Percentiles rank a stretch among this genome's conserved stretches.
Evolutionary conservation across 192 early-diverging fungal species (phyloP).

Genomic region (Backusella circina): DNA sequence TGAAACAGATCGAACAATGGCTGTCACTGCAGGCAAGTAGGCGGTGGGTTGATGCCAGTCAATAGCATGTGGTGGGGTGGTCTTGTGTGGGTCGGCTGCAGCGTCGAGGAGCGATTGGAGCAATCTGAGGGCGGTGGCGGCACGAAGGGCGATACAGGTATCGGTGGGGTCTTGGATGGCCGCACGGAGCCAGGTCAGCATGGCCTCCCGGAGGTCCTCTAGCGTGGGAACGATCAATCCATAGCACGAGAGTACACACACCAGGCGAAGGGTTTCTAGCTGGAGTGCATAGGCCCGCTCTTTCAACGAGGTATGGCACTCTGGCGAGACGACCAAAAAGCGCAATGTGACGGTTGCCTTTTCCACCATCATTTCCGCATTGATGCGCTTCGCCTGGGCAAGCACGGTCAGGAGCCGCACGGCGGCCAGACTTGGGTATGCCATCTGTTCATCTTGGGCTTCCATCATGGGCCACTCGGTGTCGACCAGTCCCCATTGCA

Average conservation of each 20-base stretch:
- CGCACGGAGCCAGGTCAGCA: constrained; percentile 29
- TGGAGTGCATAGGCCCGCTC: constrained; percentile 30
- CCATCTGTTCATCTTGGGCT: background rate
- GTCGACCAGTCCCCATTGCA: constrained; percentile 28
- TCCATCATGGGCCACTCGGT: constrained; percentile 45
- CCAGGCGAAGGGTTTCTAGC: constrained; percentile 37
- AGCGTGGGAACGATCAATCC: constrained; percentile 50
- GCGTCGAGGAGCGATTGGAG: constrained; percentile 34
- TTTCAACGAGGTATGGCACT: background rate
- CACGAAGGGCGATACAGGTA: background rate
- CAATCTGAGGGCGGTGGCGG: constrained; percentile 26
- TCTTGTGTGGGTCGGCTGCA: constrained; percentile 43
- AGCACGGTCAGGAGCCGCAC: constrained; percentile 37
- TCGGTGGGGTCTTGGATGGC: background rate
- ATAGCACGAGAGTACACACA: constrained; percentile 42
- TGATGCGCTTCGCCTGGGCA: constrained; percentile 36
- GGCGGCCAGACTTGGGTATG: constrained; percentile 19
- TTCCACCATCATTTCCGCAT: constrained; percentile 39
- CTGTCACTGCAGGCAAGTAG: constrained; percentile 28
- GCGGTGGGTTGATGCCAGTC: constrained; percentile 44
- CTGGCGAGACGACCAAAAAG: constrained; percentile 41
- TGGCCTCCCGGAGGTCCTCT: constrained; percentile 31
- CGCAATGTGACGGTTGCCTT: constrained; percentile 28
- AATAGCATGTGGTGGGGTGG: constrained; percentile 42
- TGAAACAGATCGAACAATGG: constrained; percentile 5